phyloP scores from a whole-genome alignment of 176 grass and related monocot species.

The Secale cereale region DNA sequence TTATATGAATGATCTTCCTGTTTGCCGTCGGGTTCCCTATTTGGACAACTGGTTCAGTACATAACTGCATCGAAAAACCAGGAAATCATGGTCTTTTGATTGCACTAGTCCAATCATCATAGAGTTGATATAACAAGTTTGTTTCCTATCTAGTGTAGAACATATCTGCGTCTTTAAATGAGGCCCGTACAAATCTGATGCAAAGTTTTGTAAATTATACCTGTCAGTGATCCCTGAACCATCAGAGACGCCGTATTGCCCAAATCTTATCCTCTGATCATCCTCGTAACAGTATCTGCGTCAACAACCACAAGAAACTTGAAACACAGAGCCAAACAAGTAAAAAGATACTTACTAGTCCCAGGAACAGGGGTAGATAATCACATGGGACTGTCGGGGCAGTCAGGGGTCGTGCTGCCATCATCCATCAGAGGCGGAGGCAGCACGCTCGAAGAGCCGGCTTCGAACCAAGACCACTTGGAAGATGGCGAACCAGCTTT shows the following conservation, averaged over 20 bases:
- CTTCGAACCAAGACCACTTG: not conserved
- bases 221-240: not conserved
- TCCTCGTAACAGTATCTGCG: not conserved
- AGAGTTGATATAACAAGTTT: not conserved
- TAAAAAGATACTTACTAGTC: too few relatives aligned
- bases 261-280: not conserved
- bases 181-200: not conserved
- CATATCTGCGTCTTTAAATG: not conserved
- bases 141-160: not conserved
- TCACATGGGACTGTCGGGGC: too few relatives aligned
- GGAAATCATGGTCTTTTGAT: not conserved
- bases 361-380: too few relatives aligned
- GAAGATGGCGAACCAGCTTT: not conserved
- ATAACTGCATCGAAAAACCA: not conserved
- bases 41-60: not conserved
- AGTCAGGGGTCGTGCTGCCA: not conserved
- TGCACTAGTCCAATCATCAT: not conserved
- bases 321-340: too few relatives aligned
- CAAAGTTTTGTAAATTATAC: not conserved
- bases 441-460: not conserved
- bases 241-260: not conserved
- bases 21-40: not conserved
- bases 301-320: not conserved
- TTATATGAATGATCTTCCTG: not conserved
- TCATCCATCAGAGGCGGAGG: not conserved